Conservation (phyloP, 2,329 filamentous ascomycete genomes). For the Aspergillus sp. region DNA sequence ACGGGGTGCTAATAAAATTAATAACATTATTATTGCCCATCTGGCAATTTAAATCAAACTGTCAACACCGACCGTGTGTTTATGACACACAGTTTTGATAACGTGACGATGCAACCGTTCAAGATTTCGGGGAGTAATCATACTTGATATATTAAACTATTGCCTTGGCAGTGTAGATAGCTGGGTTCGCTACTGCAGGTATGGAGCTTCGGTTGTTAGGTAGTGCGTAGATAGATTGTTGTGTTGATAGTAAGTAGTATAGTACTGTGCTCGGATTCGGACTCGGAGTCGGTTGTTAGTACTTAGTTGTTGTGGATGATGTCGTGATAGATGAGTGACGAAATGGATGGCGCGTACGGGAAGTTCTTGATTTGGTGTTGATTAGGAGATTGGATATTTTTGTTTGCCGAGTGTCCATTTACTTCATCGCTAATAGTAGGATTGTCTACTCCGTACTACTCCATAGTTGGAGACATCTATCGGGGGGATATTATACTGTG, state of each 20-base stretch:
- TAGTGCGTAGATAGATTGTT: too few relatives aligned
- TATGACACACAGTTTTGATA: not conserved
- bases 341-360: not conserved
- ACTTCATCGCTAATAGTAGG: too few relatives aligned
- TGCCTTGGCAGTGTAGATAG: not conserved
- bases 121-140: not conserved
- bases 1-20: not conserved
- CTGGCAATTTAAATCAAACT: too few relatives aligned
- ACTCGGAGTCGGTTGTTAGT: not conserved
- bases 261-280: not conserved
- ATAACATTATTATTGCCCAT: not conserved
- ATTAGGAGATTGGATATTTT: not conserved
- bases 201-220: too few relatives aligned
- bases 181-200: not conserved
- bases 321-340: not conserved
- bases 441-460: too few relatives aligned
- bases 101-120: not conserved
- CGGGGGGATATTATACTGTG: not conserved
- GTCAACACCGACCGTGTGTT: not conserved
- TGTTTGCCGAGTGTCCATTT: not conserved
- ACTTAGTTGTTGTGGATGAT: not conserved
- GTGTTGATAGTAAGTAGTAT: too few relatives aligned
- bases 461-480: not conserved
- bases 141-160: conserved; percentile 3
- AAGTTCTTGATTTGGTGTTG: not conserved